Evolutionary conservation across 2,329 filamentous ascomycete species (phyloP), one percentile per base, ranked within the genome.

Genomic region (Lasiodiplodia hormozganensis): DNA sequence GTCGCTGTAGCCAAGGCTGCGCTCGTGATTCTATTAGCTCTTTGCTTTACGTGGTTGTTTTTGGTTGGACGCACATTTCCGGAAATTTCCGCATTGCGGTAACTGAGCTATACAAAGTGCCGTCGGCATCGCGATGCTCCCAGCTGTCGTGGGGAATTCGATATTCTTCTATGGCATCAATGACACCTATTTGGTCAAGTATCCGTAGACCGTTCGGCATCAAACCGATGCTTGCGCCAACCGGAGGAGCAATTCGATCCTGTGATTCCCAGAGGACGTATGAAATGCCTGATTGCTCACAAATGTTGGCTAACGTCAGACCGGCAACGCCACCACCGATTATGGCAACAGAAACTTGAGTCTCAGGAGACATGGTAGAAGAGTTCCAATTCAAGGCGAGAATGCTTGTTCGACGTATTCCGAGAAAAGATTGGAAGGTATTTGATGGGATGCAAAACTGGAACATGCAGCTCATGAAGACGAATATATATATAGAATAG

Each of bases 261-360:
- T 73, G 70, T 18, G 72, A 71, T 66, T 76, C 74, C 28, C 75
- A 70, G 21, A 76, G 70, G 7, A 58, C n/a, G 40, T 69, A 69
- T 4, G 47, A 65, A 16, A 67, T 58, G 25, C 51, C 49, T 3
- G 38, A 12, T 23, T 69, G 51, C 67, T 67, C 51, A 6, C 67
- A 43, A n/a, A 57, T 58, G 31, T 66, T 69, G 16, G 67, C 67
- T 5, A 69, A 34, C 5, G 57, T 53, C 47, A 68, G 23, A 18
- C 66, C 66, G 8, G 66, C 49, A 28, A 54, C 14, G 3, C 66
- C 47, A 14, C 66, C 66, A 1, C 57, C 66, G 2, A 68, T 31
- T n/a, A 68, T 65, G 16, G 31, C 65, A 31, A 67, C 54, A 18
- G 23, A 10, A 34, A 34, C 31, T 34, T 8, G 31, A 8, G 31